Base-by-base conservation (phyloP, 2,329 filamentous ascomycete genomes). In the Diaporthe aspalathi region DNA sequence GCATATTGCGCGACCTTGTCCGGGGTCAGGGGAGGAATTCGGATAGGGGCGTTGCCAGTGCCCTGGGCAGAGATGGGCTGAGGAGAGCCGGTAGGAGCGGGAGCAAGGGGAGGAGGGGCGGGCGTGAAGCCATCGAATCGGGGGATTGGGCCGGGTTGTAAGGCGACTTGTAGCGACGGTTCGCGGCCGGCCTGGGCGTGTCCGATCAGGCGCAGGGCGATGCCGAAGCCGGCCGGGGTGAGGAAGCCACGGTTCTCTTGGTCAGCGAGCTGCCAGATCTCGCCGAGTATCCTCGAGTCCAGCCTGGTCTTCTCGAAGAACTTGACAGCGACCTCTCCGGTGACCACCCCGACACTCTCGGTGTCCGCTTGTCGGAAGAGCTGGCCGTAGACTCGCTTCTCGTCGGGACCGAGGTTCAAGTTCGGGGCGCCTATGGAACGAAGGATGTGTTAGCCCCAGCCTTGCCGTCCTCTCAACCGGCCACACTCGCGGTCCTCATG, bases 211-310 rank as follows among this genome's bases (percentile, higher is more conserved):
- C 96, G 90, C 79, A 99, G 84, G 71, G 97, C 96, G 80, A 97
- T 90, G 73, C 95, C 94, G 83, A 99, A 99, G 80, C 95, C 96
- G 52, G 94, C 90, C 24, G 94, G 94, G 43, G 95, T 98, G 76
- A 99, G 86, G 76, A 98, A 93, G 67, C 96, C 96, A 75, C 95
- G 91, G 84, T 99, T 99, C 84, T 98, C 95, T 75, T 90, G 94
- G 84, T 99, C 96, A 76, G 96, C 95, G 81, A 99, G 96, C 84
- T 98, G 95, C 96, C 96, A 99, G 87, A 99, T 93, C 89, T 97
- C 92, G 82, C 95, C 96, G 72, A 99, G 87, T 62, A 96, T 88
- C 73, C 93, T 91, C 68, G 95, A 94, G 73, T 95, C 91, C 62
- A 99, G 87, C 76, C 93, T 92, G 56, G 96, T 98, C 86, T 96